Evolutionary conservation across 768 basidiomycete genomes (phyloP), one percentile per base, ranked within the genome.

Genomic region (Termitomyces sp.): DNA sequence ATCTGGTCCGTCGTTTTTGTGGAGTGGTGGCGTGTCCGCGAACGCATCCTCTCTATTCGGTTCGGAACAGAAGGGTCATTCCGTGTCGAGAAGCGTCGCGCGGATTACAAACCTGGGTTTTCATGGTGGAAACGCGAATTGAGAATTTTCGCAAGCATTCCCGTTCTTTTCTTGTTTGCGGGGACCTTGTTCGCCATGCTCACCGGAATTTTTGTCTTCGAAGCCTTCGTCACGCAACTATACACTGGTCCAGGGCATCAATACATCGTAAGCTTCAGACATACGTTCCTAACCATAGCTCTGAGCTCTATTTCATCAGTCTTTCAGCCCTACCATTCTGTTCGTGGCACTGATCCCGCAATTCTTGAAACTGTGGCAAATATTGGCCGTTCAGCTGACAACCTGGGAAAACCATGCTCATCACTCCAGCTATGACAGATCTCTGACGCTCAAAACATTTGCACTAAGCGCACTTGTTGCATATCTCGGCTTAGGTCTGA

Each of bases 371-470:
- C 68, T 89, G 8, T 96, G 93, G 70, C 87, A 90, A 63, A 63
- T 73, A 5, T 78, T 86, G 48, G 91, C 93, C 1, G 76, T 75
- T 50, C 74, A 78, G 18, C 79, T 98, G 53, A 94, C 95, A 0
- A 73, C 81, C 44, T 95, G 93, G 91, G 96, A 99, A 74, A 95
- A 97, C 67, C 95, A 98, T 68, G 79, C 83, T 1, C 91, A 91
- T 63, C 83, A 89, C 62, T 88, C 88, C 2, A 83, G 84, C 2
- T 85, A 93, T 68, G 83, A 85, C 57, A 82, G 85, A 7, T 92
- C 91, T 18, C 79, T 97, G 26, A 94, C 95, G 16, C 77, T 90
- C 68, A 99, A 98, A 72, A 89, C 91, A 3, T 99, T 98, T 68
- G 85, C 89, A 1, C 80, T 98, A 54, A 88, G 89, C 33, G 86